Base-by-base conservation (phyloP, 352 stramenopile species). In the Pythium brachiatum region DNA sequence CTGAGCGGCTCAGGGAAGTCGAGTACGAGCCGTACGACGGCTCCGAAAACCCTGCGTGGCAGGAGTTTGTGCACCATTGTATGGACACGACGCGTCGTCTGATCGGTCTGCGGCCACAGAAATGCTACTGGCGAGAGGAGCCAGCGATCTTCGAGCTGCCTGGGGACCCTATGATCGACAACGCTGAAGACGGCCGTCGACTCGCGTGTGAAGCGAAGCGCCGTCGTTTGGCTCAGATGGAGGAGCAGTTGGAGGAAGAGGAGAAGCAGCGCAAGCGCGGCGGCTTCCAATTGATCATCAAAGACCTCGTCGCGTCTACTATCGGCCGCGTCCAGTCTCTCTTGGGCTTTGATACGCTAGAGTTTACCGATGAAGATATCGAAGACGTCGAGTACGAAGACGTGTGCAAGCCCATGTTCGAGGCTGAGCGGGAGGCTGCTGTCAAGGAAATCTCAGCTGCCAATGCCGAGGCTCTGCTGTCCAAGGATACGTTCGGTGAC, bases 401-500 rank as follows among this genome's bases (percentile, higher is more conserved):
- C 58, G 81, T 92, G 2, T 92, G 83, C 31, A 66, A 66, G 3
- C 66, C 62, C 6, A 62, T 71, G 31, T 47, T 75, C 18, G 46
- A 66, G 2, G 56, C 23, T 0, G 56, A 65, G 62, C 56, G 61
- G 16, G 29, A 76, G 69, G 50, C 67, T 47, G 32, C 39, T 53
- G 53, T 53, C 7, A 27, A 57, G 20, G 32, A 56, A 29, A 76
- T 81, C 43, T 70, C 73, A 2, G 60, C 62, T 2, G 70, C 62
- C 21, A 78, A 81, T 39, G 79, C 74, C 0, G 74, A 90, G 15
- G 83, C 78, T 18, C 58, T 89, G 47, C 58, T 90, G 29, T 93
- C 83, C 1, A 93, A 81, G 46, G 93, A 98, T 66, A 97, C 90
- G 21, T 98, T 97, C 60, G 90, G 88, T 7, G 86, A 96, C 41